These are phyloP conservation scores for Colletotrichum orbiculare DNA, from an alignment of 2,329 filamentous ascomycete genomes.

Conservation along the genomic window DNA sequence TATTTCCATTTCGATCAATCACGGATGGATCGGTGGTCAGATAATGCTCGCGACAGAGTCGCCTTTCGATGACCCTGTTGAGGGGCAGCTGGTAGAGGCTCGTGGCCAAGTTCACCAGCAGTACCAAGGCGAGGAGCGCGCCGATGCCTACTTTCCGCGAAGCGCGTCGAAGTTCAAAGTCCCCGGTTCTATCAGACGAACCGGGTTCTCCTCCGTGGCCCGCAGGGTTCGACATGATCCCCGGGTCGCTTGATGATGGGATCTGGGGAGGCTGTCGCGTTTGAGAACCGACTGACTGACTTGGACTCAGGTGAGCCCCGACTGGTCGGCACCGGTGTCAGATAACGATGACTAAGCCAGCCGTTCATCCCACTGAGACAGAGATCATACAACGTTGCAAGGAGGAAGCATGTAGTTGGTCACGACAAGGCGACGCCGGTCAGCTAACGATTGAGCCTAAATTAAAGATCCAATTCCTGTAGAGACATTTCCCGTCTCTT, in stretches of 20 bases:
- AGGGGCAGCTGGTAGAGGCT: slow-evolving; percentile 61
- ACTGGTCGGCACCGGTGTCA: too few relatives aligned
- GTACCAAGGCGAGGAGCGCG: slow-evolving; percentile 52
- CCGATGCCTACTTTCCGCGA: slow-evolving; percentile 32
- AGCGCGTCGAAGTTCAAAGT: neutral
- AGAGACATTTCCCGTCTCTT: too few relatives aligned
- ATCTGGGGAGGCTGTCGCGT: slow-evolving; percentile 6
- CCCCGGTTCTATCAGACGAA: neutral
- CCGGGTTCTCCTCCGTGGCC: too few relatives aligned
- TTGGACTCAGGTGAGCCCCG: too few relatives aligned
- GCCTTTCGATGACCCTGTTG: slow-evolving; percentile 57
- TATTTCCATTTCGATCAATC: slow-evolving; percentile 45
- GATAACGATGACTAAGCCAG: slow-evolving; percentile 1
- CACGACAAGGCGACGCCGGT: too few relatives aligned
- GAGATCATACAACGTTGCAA: too few relatives aligned
- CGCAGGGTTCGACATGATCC: slow-evolving; percentile 4
- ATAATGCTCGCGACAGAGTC: slow-evolving; percentile 64
- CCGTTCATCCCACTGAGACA: too few relatives aligned
- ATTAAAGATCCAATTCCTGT: too few relatives aligned
- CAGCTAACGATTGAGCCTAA: too few relatives aligned
- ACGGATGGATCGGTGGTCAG: slow-evolving; percentile 48
- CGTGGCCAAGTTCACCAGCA: slow-evolving; percentile 59
- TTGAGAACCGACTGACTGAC: slow-evolving; percentile 1
- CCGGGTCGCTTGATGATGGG: slow-evolving; percentile 2
- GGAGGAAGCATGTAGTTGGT: too few relatives aligned